Evolutionary conservation across 2,329 filamentous ascomycete species (phyloP), one percentile per base, ranked within the genome.

Genomic region (Rugonectria rugulosa): DNA sequence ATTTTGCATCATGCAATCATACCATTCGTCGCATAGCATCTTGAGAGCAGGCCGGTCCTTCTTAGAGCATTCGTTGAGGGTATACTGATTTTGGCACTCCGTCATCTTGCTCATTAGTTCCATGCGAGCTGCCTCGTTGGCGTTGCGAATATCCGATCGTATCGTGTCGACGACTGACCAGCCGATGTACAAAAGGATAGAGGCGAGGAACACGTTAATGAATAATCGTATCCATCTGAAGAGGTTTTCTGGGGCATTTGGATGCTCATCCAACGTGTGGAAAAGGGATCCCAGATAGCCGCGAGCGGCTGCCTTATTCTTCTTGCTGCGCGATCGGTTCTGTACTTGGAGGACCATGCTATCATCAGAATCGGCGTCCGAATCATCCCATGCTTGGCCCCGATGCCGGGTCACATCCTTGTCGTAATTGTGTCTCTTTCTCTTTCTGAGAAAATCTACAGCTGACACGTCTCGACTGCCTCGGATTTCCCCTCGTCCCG

Each of bases 1-100:
- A 68, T 97, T 91, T 62, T 88, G 86, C 62, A 88, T 87, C 91
- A 97, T 97, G 75, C 95, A 98, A 26, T 85, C 79, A 61, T 89
- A 87, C 94, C 94, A 98, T 59, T 88, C 84, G 27, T 87, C 83
- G 72, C 95, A 99, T 4, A 89, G 77, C 0, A 75, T 76, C 58
- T 89, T 84, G 64, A 98, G 79, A 0, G 90, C 91, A 0, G 93
- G 94, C 12, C 89, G 83, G 15, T 82, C 82, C 3, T 83, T 80
- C 51, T 75, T 73, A 0, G 81, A 83, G 72, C 95, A 99, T 31
- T 81, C 80, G 68, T 99, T 99, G 42, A 86, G 81, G 2, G 81
- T 77, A 72, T 89, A 99, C 60, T 94, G 81, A 32, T 84, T 83
- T 3, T 84, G 82, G 71, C 95, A 99, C 6, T 81, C 78, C 1